Evolutionary conservation across 495 filamentous ascomycete species (phyloP).

Genomic region (Oleoguttula mirabilis): DNA sequence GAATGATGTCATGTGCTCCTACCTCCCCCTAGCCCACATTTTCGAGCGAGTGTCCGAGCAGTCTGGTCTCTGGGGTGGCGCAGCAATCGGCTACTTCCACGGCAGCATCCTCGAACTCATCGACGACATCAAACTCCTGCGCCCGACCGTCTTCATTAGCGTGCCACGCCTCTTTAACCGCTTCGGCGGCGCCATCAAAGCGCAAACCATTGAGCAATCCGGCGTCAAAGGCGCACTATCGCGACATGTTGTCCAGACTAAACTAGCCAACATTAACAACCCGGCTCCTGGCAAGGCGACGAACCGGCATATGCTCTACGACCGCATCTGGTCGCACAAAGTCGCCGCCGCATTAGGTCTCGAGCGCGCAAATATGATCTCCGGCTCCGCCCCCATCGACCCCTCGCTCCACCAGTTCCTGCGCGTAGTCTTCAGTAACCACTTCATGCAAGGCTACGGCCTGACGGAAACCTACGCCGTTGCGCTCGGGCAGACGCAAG

Average conservation of each 20-base stretch:
- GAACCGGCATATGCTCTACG: slow-evolving; percentile 76
- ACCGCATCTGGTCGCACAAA: slow-evolving; percentile 88
- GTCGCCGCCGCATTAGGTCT: slow-evolving; percentile 71
- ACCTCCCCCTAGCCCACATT: slow-evolving; percentile 91
- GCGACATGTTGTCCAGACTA: slow-evolving; percentile 63
- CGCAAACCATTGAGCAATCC: slow-evolving; percentile 60
- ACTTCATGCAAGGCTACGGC: slow-evolving; percentile 83
- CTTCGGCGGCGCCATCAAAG: slow-evolving; percentile 71
- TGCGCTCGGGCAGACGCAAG: slow-evolving; percentile 50
- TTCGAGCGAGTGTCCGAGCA: slow-evolving; percentile 79
- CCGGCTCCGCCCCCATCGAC: slow-evolving; percentile 83
- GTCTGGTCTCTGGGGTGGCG: slow-evolving; percentile 55
- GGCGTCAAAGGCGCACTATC: slow-evolving; percentile 77
- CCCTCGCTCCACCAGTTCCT: slow-evolving; percentile 81
- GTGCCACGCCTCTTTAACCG: slow-evolving; percentile 88
- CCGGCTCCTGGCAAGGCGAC: slow-evolving; percentile 55
- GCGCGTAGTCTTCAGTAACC: slow-evolving; percentile 64
- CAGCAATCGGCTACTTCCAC: slow-evolving; percentile 84
- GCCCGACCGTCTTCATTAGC: slow-evolving; percentile 71
- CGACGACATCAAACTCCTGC: slow-evolving; percentile 81
- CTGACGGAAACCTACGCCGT: slow-evolving; percentile 91
- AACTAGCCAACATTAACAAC: slow-evolving; percentile 65
- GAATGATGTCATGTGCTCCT: slow-evolving; percentile 61
- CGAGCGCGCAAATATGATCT: slow-evolving; percentile 63
- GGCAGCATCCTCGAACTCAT: slow-evolving; percentile 78